Base-by-base conservation (phyloP, 2,329 filamentous ascomycete genomes). In the Zarea fungicola region DNA sequence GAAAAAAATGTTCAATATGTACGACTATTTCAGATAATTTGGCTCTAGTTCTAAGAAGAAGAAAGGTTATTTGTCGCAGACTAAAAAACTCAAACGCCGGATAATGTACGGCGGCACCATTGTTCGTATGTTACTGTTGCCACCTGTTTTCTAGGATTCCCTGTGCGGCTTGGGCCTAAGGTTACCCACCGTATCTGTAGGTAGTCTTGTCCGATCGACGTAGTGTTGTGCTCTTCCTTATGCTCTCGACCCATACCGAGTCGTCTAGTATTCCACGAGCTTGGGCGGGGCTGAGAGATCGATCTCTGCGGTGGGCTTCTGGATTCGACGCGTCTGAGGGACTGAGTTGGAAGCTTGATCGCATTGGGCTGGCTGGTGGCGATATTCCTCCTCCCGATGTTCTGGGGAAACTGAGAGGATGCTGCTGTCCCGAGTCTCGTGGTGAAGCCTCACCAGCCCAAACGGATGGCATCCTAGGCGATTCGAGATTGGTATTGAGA, bases 191-290 rank as follows among this genome's bases (percentile, higher is more conserved):
- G 26, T 65, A 63, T 40, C 61, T 57, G 32, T 62, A 61, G 47
- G 67, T 64, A 32, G 62, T 62, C 22, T 48, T 42, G 21, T 70
- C 64, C 13, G 71, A 70, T 55, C 68, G 72, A 44, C 71, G 70
- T 46, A 77, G 78, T 46, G 90, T 96, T 58, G 93, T 89, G 69
- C 89, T 95, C 54, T 89, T 79, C 55, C 90, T 78, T 55, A 96
- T 90, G 72, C 88, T 95, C 69, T 95, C 89, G 44, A 92, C 88
- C 92, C 92, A 97, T 14, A 87, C 85, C 16, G 89, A 93, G 60
- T 92, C 87, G 60, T 93, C 89, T 48, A 97, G 77, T 62, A 93
- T 87, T 56, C 90, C 83, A 65, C 91, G 81, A 56, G 95, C 87
- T 59, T 90, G 85, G 41, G 84, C 80, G 42, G 85, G 83, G 60